Conservation (phyloP, 2,329 filamentous ascomycete genomes). For the Tothia fuscella region DNA sequence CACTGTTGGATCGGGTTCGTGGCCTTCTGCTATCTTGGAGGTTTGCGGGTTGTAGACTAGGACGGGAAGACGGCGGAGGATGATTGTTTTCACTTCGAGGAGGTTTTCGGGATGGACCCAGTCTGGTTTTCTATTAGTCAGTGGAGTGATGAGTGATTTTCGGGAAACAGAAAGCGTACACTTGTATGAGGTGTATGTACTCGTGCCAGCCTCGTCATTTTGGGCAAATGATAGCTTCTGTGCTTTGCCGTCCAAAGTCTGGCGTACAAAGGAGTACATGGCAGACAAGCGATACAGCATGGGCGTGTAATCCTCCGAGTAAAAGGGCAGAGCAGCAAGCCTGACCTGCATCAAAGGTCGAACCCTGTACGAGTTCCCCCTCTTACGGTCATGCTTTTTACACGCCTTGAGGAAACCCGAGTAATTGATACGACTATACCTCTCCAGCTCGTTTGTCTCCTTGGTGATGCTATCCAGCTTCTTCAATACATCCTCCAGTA, state of each 20-base stretch:
- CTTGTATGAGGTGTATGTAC: conserved; percentile 76
- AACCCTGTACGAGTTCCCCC: conserved; percentile 75
- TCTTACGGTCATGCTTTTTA: conserved; percentile 96
- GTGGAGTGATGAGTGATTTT: conserved; percentile 5
- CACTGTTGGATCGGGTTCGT: conserved; percentile 71
- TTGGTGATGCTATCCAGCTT: conserved; percentile 83
- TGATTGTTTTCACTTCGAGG: conserved; percentile 91
- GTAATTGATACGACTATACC: conserved; percentile 93
- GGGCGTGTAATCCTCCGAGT: conserved; percentile 87
- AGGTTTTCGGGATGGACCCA: conserved; percentile 96
- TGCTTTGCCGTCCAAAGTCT: conserved; percentile 57
- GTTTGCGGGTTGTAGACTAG: conserved; percentile 86
- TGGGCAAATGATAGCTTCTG: conserved; percentile 35
- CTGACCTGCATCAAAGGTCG: conserved; percentile 85
- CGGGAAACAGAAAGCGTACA: conserved; percentile 41
- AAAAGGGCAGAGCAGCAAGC: conserved; percentile 80
- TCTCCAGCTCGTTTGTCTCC: conserved; percentile 86
- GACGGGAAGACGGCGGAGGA: conserved; percentile 78
- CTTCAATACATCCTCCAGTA: conserved; percentile 58
- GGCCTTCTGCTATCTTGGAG: conserved; percentile 68
- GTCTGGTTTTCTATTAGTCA: conserved; percentile 39
- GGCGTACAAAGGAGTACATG: conserved; percentile 90
- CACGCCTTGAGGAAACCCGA: conserved; percentile 96
- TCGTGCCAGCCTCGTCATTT: conserved; percentile 28
- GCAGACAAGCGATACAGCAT: conserved; percentile 79